Conservation (phyloP, 2,329 filamentous ascomycete genomes). For the Trichoderma oligosporum region DNA sequence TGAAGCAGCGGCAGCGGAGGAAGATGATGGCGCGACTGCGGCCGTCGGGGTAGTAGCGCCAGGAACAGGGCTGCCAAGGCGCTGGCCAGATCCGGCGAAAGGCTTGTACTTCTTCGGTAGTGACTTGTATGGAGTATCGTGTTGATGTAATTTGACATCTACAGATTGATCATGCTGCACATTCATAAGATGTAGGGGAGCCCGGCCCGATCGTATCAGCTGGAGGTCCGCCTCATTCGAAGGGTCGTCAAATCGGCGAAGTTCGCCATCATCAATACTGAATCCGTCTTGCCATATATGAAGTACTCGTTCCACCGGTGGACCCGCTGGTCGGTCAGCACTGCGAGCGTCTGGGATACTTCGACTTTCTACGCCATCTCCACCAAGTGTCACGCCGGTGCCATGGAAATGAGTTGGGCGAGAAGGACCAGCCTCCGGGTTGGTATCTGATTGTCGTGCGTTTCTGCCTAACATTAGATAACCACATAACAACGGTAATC, state of each 20-base stretch:
- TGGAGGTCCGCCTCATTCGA: slow-evolving; percentile 66
- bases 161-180: slow-evolving; percentile 71
- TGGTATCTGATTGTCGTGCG: slow-evolving; percentile 51
- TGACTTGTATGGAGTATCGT: slow-evolving; percentile 65
- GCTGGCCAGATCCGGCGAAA: slow-evolving; percentile 67
- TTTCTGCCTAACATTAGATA: slow-evolving; percentile 46
- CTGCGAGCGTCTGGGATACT: slow-evolving; percentile 59
- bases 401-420: slow-evolving; percentile 60
- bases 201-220: slow-evolving; percentile 73
- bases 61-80: slow-evolving; percentile 74
- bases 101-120: slow-evolving; percentile 74
- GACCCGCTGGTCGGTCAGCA: slow-evolving; percentile 29
- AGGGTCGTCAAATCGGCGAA: slow-evolving; percentile 76
- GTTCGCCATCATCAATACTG: slow-evolving; percentile 75
- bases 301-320: slow-evolving; percentile 63
- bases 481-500: background rate
- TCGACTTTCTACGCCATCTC: slow-evolving; percentile 69
- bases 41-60: slow-evolving; percentile 40
- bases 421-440: slow-evolving; percentile 49
- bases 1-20: slow-evolving; percentile 37
- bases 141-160: slow-evolving; percentile 74
- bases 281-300: slow-evolving; percentile 84
- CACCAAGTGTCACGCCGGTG: slow-evolving; percentile 70
- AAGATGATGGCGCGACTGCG: slow-evolving; percentile 30
- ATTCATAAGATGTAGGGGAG: slow-evolving; percentile 73